Evolutionary conservation across 2,329 filamentous ascomycete genomes (phyloP).

Genomic region (Aureobasidium sp.): DNA sequence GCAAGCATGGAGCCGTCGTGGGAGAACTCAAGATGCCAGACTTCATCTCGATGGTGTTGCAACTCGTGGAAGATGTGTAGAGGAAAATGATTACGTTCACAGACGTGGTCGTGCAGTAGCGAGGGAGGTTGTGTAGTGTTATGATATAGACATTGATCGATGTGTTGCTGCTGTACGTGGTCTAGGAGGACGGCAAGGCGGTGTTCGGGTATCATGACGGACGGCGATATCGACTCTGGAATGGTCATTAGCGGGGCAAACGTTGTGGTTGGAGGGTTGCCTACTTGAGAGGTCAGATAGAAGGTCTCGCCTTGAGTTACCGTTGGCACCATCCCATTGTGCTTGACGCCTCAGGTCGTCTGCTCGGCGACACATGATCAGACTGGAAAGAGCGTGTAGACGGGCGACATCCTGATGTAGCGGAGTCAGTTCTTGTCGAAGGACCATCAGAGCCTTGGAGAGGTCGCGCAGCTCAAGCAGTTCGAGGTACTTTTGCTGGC

Average conservation of each 20-base stretch:
- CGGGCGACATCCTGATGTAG: slow-evolving; percentile 68
- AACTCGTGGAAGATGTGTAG: slow-evolving; percentile 62
- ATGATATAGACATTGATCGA: slow-evolving; percentile 79
- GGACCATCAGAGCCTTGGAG: slow-evolving; percentile 65
- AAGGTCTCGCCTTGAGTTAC: slow-evolving; percentile 62
- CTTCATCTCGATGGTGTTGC: slow-evolving; percentile 65
- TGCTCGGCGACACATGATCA: slow-evolving; percentile 78
- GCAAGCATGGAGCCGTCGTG: slow-evolving; percentile 76
- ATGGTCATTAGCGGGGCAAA: slow-evolving; percentile 26
- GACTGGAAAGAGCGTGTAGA: slow-evolving; percentile 74
- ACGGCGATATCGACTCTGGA: slow-evolving; percentile 80
- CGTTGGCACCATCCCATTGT: slow-evolving; percentile 74
- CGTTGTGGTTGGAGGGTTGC: too few relatives aligned
- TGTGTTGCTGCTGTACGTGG: slow-evolving; percentile 75
- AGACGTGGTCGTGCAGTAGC: slow-evolving; percentile 80
- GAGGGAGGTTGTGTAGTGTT: slow-evolving; percentile 72
- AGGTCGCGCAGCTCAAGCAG: slow-evolving; percentile 70
- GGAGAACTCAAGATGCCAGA: slow-evolving; percentile 89
- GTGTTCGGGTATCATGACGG: slow-evolving; percentile 92
- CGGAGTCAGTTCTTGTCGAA: slow-evolving; percentile 80
- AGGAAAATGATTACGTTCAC: slow-evolving; percentile 73
- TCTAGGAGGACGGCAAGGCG: slow-evolving; percentile 72
- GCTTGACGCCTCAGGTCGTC: slow-evolving; percentile 70
- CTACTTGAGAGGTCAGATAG: slow-evolving; percentile 77
- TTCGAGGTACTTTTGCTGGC: slow-evolving; percentile 93